phyloP scores from a whole-genome alignment of 768 basidiomycete species.

The Melanogaster broomeanus region DNA sequence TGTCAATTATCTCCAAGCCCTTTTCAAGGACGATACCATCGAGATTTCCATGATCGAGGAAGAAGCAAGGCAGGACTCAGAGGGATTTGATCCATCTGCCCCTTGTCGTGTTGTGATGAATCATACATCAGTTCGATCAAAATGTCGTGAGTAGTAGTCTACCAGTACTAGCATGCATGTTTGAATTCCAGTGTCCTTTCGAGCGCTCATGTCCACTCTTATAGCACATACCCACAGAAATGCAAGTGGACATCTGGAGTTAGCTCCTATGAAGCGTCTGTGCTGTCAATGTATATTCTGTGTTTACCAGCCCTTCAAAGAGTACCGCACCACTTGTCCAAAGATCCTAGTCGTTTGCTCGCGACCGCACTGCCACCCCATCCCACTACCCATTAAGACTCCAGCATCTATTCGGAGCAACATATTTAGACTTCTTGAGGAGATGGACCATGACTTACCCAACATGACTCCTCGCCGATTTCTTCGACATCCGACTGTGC shows the following conservation, averaged over 20 bases:
- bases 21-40: not conserved
- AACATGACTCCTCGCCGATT: not conserved
- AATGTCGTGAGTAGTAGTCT: not conserved
- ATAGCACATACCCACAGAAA: not conserved
- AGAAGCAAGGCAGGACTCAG: not conserved
- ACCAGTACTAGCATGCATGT: not conserved
- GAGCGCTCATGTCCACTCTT: not conserved
- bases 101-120: not conserved
- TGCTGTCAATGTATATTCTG: not conserved
- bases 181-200: too few species aligned
- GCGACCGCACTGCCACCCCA: not conserved
- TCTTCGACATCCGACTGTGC: not conserved
- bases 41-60: not conserved
- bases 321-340: not conserved
- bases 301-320: not conserved
- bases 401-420: not conserved
- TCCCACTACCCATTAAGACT: not conserved
- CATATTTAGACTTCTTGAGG: not conserved
- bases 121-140: not conserved
- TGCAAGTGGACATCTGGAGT: not conserved
- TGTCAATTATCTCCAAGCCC: not conserved
- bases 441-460: not conserved
- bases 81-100: not conserved
- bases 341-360: not conserved
- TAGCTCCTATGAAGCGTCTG: not conserved